phyloP scores from a whole-genome alignment of 2,329 filamentous ascomycete genomes.

The Colletotrichum sp. region DNA sequence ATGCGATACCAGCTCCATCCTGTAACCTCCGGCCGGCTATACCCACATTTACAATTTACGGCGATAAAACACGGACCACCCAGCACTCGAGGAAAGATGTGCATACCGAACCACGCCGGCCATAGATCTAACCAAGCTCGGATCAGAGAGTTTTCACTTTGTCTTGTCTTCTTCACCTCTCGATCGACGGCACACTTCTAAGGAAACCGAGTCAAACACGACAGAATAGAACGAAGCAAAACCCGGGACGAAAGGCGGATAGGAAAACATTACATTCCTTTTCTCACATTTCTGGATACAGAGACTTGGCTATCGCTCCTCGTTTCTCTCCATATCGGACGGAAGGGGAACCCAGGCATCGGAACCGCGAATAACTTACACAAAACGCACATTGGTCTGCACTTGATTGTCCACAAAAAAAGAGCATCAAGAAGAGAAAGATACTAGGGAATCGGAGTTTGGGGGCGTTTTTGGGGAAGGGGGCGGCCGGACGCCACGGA shows the following conservation, averaged over 20 bases:
- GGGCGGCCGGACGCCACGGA: not conserved
- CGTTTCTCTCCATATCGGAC: not conserved
- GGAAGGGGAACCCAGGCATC: not conserved
- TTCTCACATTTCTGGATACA: not conserved
- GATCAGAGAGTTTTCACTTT: not conserved
- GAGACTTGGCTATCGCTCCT: not conserved
- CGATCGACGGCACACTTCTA: not conserved
- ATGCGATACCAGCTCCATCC: not conserved
- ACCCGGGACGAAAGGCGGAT: not conserved
- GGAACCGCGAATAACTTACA: not conserved
- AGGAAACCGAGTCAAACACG: not conserved
- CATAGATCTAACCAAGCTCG: not conserved
- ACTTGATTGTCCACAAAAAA: not conserved
- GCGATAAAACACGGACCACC: not conserved
- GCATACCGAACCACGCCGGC: not conserved
- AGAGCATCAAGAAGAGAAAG: not conserved
- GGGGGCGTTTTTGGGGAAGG: not conserved
- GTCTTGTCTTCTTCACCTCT: not conserved
- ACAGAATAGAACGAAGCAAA: not conserved
- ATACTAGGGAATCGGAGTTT: not conserved
- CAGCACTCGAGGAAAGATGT: not conserved
- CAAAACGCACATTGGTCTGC: not conserved
- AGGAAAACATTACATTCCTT: not conserved
- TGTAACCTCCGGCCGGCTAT: not conserved
- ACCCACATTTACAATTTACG: not conserved